Evolutionary conservation across 108 stramenopile species (phyloP).

Genomic region (Poteriospumella lacustris): DNA sequence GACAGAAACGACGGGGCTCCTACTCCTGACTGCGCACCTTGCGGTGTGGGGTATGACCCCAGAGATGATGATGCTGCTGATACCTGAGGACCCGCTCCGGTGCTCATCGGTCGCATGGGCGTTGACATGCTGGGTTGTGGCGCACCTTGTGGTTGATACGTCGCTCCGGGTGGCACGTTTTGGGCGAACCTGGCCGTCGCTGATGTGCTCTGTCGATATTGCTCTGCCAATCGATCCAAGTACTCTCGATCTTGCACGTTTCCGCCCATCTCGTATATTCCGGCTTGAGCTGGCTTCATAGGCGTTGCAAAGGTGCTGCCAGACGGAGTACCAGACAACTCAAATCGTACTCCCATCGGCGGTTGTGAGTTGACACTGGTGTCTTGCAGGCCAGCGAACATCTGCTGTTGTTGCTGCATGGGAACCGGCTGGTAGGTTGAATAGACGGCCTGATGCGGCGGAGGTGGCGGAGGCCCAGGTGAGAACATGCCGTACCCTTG

Average conservation of each 20-base stretch:
- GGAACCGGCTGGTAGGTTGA: not conserved
- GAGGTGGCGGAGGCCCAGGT: not conserved
- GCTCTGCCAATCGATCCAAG: not conserved
- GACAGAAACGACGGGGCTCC: too few species aligned
- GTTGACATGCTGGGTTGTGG: too few species aligned
- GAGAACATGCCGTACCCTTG: too few species aligned
- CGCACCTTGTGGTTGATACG: too few species aligned
- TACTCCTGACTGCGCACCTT: too few species aligned
- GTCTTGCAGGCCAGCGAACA: not conserved
- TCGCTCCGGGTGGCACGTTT: not conserved
- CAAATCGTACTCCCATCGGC: not conserved
- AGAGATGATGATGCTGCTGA: too few species aligned
- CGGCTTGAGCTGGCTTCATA: not conserved
- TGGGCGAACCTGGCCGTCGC: not conserved
- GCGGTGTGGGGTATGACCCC: too few species aligned
- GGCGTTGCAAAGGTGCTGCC: not conserved
- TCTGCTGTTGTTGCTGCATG: not conserved
- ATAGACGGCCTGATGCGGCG: not conserved
- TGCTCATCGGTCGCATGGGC: too few species aligned
- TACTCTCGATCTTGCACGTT: not conserved
- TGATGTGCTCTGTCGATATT: not conserved
- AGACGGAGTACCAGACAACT: not conserved
- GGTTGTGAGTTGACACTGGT: not conserved
- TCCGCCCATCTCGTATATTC: not conserved
- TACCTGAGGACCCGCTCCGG: too few species aligned